Conservation (phyloP, 768 basidiomycete species). For the Paxillus involutus region DNA sequence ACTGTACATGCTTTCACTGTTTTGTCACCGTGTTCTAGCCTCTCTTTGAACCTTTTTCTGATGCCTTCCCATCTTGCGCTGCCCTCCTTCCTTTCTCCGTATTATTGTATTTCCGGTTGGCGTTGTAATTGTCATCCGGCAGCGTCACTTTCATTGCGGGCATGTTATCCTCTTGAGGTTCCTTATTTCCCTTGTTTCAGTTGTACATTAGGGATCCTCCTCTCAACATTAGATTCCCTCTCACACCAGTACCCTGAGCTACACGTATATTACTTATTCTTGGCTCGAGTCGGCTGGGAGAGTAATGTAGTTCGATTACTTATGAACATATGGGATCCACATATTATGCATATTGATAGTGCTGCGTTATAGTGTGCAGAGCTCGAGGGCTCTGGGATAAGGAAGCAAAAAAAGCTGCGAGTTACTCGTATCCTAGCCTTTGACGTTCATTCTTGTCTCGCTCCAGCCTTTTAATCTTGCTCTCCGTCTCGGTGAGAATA, state of each 20-base stretch:
- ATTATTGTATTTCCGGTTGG: constrained; percentile 18
- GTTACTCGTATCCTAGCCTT: constrained; percentile 58
- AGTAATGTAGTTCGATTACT: constrained; percentile 19
- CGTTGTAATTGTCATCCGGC: constrained; percentile 23
- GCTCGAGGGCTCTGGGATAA: background rate
- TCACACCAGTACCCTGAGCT: constrained; percentile 14
- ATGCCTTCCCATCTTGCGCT: constrained; percentile 4
- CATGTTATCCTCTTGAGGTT: background rate
- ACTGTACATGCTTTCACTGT: constrained; percentile 8
- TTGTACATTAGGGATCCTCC: constrained; percentile 17
- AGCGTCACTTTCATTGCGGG: constrained; percentile 7
- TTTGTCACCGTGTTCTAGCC: background rate
- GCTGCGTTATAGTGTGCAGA: background rate
- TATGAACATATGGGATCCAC: constrained; percentile 13
- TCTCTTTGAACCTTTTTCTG: constrained; percentile 8
- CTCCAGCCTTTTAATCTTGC: constrained; percentile 55
- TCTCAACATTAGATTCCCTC: constrained; percentile 10
- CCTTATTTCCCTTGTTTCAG: constrained; percentile 12
- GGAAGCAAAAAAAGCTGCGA: background rate
- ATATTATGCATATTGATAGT: constrained; percentile 4
- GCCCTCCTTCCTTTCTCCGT: background rate
- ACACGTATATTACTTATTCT: constrained; percentile 2
- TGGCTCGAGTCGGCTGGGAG: constrained; percentile 8
- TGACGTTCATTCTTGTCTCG: constrained; percentile 57
- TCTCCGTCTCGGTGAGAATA: constrained; percentile 65